Evolutionary conservation across 2,329 filamentous ascomycete genomes (phyloP), one percentile per base, ranked within the genome.

Genomic region (Colletotrichum theobromicola): DNA sequence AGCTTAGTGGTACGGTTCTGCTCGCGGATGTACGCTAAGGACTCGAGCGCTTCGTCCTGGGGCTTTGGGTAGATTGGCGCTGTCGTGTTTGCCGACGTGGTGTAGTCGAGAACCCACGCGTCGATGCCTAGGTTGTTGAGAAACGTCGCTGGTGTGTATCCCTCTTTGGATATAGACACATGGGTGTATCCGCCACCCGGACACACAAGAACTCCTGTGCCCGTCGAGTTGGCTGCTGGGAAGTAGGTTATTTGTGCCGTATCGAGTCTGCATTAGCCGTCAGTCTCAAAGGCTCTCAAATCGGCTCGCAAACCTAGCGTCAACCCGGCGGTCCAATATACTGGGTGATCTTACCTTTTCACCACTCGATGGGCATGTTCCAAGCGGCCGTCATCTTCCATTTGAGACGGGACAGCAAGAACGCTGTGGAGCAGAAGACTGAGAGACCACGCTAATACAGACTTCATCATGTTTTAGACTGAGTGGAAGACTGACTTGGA

Each of bases 71-170:
- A 78, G 35, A 78, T 62, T 8, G 77, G 77, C 34, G 72, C 68
- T 8, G 70, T 72, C 13, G 76, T 62, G n/a, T 74, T 76, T 13
- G 70, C 68, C 15, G 65, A 34, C 12, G 72, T 72, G 15, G 76
- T 74, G 72, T 78, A 78, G 63, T 77, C 68, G 32, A 78, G 77
- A 8, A 78, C 75, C 77, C 77, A 78, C 15, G 76, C 77, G 26
- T 77, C 77, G 69, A 76, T 77, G 13, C 77, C 77, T 4, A 58
- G 57, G 8, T 24, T 61, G 67, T 78, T 78, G 3, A 78, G 75
- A 37, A 69, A 77, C 21, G 21, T 16, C 4, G 76, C 76, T 3
- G 77, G 74, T 16, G 70, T 70, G 32, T 67, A 65, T 37, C 77
- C 77, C 61, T 78, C 76, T 16, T 70, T 64, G 8, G 55, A 67